These are phyloP conservation scores for Ceratocystiopsis brevicomis DNA, from an alignment of 2,329 filamentous ascomycete genomes.

Conservation along the genomic window DNA sequence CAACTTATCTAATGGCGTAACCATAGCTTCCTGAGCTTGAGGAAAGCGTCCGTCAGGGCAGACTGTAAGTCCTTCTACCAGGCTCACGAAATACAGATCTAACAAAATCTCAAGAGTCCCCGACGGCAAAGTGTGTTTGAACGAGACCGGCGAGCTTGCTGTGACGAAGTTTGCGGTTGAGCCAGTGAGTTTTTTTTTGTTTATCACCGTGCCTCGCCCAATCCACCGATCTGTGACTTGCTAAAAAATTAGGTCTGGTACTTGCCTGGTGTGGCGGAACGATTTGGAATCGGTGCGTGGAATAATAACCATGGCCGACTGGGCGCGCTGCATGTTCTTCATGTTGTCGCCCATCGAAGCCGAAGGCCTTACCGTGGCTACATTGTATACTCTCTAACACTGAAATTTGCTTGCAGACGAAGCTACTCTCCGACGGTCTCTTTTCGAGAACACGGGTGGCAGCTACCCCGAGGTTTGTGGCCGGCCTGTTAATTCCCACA, in stretches of 20 bases:
- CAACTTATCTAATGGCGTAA: neutral
- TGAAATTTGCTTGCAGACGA: constrained; percentile 41
- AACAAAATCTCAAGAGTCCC: constrained; percentile 25
- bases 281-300: constrained; percentile 63
- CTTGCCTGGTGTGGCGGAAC: constrained; percentile 68
- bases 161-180: constrained; percentile 97
- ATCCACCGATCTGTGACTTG: neutral
- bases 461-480: constrained; percentile 63
- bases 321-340: too few species aligned
- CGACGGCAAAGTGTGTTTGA: constrained; percentile 83
- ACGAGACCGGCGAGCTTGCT: constrained; percentile 66
- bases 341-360: too few species aligned
- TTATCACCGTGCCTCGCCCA: neutral
- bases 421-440: constrained; percentile 60
- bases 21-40: constrained; percentile 67
- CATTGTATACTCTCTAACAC: neutral
- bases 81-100: neutral
- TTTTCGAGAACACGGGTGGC: constrained; percentile 91
- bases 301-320: too few species aligned
- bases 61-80: constrained; percentile 29
- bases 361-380: too few species aligned
- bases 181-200: constrained; percentile 39
- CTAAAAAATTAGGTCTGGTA: constrained; percentile 43
- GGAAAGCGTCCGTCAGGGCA: constrained; percentile 63
- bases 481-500: too few species aligned